Base-by-base conservation (phyloP, 805 yeast genomes). In the Danielozyma ontarioensis region DNA sequence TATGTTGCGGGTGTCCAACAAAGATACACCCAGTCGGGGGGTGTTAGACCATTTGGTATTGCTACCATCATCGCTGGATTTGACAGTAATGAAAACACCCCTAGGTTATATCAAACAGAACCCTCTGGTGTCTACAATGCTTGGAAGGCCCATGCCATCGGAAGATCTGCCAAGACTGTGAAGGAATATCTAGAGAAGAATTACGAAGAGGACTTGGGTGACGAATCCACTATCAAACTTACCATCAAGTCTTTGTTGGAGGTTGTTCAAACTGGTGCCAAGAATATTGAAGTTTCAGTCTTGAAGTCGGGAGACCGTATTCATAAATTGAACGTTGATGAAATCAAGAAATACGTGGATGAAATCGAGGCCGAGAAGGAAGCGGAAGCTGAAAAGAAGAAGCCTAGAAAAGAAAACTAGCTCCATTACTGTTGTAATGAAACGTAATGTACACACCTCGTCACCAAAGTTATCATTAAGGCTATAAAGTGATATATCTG, bases 1-100 rank as follows among this genome's bases (percentile, higher is more conserved):
- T 86, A 86, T 52, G 86, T 93, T 42, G 98, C 98, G n/a, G 96
- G 97, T 15, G 90, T 90, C 28, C 97, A 93, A 62, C 98, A 93
- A 59, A 77, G 81, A 59, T 93, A 90, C 64, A 93, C 98, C 4
- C 98, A 93, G 62, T 80, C 94, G 32, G 98, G 98, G 46, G 98
- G 98, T 61, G 96, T 93, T 17, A 78, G 98, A 62, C 98, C 98
- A 14, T 93, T 93, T 58, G 98, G 98, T 37, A 84, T 93, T 48
- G 82, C 96, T 32, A 93, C 97, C 18, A 69, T 93, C 50, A 84
- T 93, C 57, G 96, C 95, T 16, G 98, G 98, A 1, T 93, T 93
- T 51, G 97, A 93, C 64, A 80, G 81, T 34, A 80, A 82, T 51
- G 96, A 87, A 61, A 62, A 62, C 15, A 74, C 71, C 22, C 97